Conservation (phyloP, 108 stramenopile genomes). For the Heterococcus sp. region DNA sequence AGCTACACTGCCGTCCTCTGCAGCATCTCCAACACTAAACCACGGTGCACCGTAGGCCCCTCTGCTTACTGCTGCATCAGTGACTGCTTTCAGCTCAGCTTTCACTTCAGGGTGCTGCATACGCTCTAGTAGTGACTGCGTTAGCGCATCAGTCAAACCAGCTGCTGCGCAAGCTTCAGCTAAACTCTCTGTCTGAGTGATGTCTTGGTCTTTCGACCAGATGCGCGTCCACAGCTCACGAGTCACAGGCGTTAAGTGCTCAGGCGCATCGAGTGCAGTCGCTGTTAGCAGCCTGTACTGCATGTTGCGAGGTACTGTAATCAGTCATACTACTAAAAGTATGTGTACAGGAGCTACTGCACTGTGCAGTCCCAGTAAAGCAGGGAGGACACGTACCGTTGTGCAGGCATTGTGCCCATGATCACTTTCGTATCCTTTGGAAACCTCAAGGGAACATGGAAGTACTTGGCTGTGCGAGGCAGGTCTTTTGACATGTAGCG, state of each 20-base stretch:
- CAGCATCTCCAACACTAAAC: background rate
- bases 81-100: conserved; percentile 10
- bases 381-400: conserved; percentile 5
- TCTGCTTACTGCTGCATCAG: conserved; percentile 18
- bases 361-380: background rate
- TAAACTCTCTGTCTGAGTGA: conserved; percentile 8
- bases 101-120: conserved; percentile 13
- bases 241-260: conserved; percentile 1
- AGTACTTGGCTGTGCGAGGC: conserved; percentile 4
- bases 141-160: background rate
- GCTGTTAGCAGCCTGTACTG: conserved; percentile 22
- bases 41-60: conserved; percentile 38
- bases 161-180: conserved; percentile 12
- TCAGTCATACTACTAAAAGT: no score
- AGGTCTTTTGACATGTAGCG: conserved; percentile 18
- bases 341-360: background rate
- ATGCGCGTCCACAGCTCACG: conserved; percentile 32
- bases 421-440: conserved; percentile 18
- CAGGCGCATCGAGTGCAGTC: conserved; percentile 9
- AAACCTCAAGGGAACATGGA: background rate
- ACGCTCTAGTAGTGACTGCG: conserved; percentile 4
- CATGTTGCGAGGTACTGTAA: background rate
- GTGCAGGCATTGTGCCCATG: conserved; percentile 10
- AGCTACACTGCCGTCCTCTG: background rate
- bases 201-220: conserved; percentile 9